Evolutionary conservation across 495 filamentous ascomycete genomes (phyloP), one percentile per base, ranked within the genome.

Genomic region (Aspergillus sclerotiicarbonarius): DNA sequence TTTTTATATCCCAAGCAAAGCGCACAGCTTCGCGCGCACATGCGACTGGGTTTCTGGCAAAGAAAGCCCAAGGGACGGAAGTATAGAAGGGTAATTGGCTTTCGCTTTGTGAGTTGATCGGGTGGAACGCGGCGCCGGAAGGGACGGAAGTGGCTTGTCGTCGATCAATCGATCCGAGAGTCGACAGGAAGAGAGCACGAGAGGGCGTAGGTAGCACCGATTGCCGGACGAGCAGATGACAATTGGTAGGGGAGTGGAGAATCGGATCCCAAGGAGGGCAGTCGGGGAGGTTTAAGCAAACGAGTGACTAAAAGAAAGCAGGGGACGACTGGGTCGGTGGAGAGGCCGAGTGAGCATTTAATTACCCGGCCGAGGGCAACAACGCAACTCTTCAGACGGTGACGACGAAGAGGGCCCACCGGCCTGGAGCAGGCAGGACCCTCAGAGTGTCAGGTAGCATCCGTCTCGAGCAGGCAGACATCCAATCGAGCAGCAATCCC

Each of bases 81-180:
- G 37, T 41, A 41, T 41, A 49, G 16, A 16, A 50, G 25, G 16
- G 8, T 13, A 50, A n/a, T 50, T 30, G 10, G 25, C 9, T 30
- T 49, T 49, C 45, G 6, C 29, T 37, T 37, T 13, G 19, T 8
- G 8, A 49, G 29, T 21, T 20, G 19, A 50, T 50, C 47, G 47
- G 47, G 25, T 46, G 44, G 44, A 46, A 46, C 44, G 39, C 52
- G 32, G 25, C 29, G 41, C 41, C 54, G 61, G 61, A 50, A 59
- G 39, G 35, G 20, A 56, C 61, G 61, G 56, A 56, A 51, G 61
- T 62, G 61, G 61, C 61, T 59, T 58, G 31, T 33, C 8, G 10
- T 51, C 4, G 4, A 33, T 51, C 48, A 33, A 8, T 51, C 37
- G 13, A 41, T 41, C 13, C 37, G 13, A 41, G 13, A 4, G 15